Evolutionary conservation across 75 land plant genomes (phyloP).

Genomic region (Picea glauca): DNA sequence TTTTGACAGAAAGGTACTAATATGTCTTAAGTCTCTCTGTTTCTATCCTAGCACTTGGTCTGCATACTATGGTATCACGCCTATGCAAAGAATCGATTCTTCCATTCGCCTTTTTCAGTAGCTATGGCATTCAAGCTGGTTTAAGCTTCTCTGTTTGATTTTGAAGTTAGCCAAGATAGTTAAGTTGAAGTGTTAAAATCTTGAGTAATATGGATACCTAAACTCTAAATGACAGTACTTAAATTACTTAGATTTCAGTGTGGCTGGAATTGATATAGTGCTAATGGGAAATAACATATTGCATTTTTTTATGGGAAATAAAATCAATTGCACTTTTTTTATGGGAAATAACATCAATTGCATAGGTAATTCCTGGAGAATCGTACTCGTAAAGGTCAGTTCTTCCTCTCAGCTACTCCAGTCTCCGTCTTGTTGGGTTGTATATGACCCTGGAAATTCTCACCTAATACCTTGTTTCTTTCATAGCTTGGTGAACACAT

Average conservation of each 20-base stretch:
- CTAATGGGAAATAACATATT: not conserved
- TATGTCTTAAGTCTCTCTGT: not conserved
- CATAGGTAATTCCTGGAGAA: not conserved
- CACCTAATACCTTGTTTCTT: too few relatives aligned
- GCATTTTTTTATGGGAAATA: too few relatives aligned
- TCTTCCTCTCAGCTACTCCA: too few relatives aligned
- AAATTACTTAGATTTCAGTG: not conserved
- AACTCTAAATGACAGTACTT: not conserved
- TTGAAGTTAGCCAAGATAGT: not conserved
- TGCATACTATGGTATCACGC: not conserved
- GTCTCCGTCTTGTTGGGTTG: too few relatives aligned
- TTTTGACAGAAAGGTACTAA: not conserved
- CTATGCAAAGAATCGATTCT: not conserved
- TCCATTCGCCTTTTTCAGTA: not conserved
- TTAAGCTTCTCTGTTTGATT: not conserved
- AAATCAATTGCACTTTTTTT: not conserved
- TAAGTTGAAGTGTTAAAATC: not conserved
- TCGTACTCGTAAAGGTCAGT: not conserved
- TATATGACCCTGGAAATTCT: too few relatives aligned
- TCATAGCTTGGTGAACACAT: too few relatives aligned
- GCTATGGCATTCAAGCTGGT: not conserved
- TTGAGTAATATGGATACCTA: too few relatives aligned
- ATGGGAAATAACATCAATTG: not conserved
- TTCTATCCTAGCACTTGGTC: not conserved
- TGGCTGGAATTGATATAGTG: not conserved